Base-by-base conservation (phyloP, 2,329 filamentous ascomycete species). In the Cladosporium sp. region DNA sequence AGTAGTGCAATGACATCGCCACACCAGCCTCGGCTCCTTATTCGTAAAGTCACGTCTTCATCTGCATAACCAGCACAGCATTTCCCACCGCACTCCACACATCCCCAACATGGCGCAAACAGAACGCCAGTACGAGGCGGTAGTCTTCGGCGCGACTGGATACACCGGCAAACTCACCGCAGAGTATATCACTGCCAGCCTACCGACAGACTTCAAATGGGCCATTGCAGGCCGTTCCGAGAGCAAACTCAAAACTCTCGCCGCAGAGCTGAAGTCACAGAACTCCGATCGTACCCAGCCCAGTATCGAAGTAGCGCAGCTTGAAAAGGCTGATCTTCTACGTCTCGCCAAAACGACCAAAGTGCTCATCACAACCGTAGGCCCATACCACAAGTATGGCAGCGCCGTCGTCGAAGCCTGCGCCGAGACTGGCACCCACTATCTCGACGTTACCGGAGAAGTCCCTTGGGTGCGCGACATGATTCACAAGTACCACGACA, bases 161-260 rank as follows among this genome's bases (percentile, higher is more conserved):
- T 97, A 96, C 78, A 97, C 93, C 0, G 93, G 93, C 46, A 89
- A 87, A 69, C 83, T 91, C 70, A 88, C 88, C 2, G 89, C 89
- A 30, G 89, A 96, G 76, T 88, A 95, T 77, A 89, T 97, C 72
- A 84, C 88, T 61, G 84, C 83, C 16, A 80, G 86, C 69, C 82
- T 92, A 0, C 90, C 93, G 0, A 91, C 90, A 21, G 86, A 92
- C 75, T 77, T 96, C 67, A 92, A 88, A 81, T 97, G 93, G 93
- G 93, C 92, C 16, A 82, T 97, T 64, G 91, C 92, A 54, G 93
- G 93, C 32, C 90, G 93, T 28, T 93, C 91, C n/a, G 81, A 84
- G 58, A 80, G 83, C 58, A 97, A 97, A 77, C 84, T 98, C 5
- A 85, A 90, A 70, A 79, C 80, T 48, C 78, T 97, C 13, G 86